These are phyloP conservation scores for Chlorociboria aeruginascens DNA, from an alignment of 495 filamentous ascomycete genomes.

Conservation along the genomic window DNA sequence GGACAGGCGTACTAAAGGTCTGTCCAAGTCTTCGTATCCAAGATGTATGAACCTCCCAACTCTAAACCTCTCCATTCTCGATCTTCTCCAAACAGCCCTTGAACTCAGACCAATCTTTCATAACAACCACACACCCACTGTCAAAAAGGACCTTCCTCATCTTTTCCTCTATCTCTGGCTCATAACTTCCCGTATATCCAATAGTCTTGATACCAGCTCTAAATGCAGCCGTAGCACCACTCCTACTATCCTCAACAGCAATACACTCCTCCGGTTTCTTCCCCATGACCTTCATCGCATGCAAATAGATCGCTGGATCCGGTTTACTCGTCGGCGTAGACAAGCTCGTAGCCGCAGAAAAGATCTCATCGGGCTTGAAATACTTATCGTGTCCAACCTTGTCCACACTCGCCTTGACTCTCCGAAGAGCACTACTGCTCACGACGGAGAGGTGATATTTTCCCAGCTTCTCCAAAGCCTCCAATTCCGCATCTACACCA, in stretches of 20 bases:
- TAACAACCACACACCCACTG: slow-evolving; percentile 61
- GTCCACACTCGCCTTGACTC: slow-evolving; percentile 68
- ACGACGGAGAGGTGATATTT: slow-evolving; percentile 77
- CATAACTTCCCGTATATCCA: slow-evolving; percentile 80
- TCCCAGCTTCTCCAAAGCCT: slow-evolving; percentile 36
- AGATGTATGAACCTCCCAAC: background rate
- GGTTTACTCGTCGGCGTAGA: slow-evolving; percentile 76
- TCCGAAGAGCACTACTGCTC: slow-evolving; percentile 62
- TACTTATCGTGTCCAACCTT: slow-evolving; percentile 72
- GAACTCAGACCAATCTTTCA: slow-evolving; percentile 84
- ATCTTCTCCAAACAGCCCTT: slow-evolving; percentile 54
- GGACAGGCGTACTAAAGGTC: too few species aligned
- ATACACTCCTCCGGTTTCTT: slow-evolving; percentile 67
- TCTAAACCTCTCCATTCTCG: slow-evolving; percentile 26
- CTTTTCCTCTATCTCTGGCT: slow-evolving; percentile 52
- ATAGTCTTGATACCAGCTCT: slow-evolving; percentile 75
- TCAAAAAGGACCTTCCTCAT: slow-evolving; percentile 61
- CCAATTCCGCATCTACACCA: slow-evolving; percentile 56
- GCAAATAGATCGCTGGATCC: slow-evolving; percentile 83
- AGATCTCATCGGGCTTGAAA: slow-evolving; percentile 64
- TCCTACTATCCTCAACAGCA: slow-evolving; percentile 84
- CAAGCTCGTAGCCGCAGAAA: slow-evolving; percentile 73
- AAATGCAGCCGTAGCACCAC: slow-evolving; percentile 67
- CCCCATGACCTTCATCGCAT: slow-evolving; percentile 63
- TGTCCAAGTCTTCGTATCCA: too few species aligned